phyloP scores from a whole-genome alignment of 163 green algal species.

The Smithsoniella earleae region DNA sequence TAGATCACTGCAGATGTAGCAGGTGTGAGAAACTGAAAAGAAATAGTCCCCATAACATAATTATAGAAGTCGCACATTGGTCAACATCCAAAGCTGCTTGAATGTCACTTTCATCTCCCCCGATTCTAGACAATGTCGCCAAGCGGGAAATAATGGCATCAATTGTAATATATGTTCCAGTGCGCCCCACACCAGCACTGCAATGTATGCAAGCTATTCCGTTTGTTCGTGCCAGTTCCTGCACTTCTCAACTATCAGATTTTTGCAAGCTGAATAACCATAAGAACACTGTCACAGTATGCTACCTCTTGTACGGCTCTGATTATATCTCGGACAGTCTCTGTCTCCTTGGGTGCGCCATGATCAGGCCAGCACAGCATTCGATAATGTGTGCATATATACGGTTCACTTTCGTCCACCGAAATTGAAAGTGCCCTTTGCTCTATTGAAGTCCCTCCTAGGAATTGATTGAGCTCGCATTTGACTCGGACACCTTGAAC shows the following conservation, averaged over 20 bases:
- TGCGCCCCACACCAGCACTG: constrained; percentile 68
- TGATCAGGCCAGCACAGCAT: constrained; percentile 78
- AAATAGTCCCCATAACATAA: too few relatives aligned
- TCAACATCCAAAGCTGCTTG: constrained; percentile 22
- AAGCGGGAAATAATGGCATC: constrained; percentile 58
- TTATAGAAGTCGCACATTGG: constrained; percentile 1
- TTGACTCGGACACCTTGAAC: constrained; percentile 1
- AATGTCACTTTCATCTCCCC: background rate
- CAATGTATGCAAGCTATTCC: constrained; percentile 42
- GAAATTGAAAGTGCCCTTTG: background rate
- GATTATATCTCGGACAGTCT: constrained; percentile 40
- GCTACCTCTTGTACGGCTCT: too few relatives aligned
- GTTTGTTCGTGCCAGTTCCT: background rate
- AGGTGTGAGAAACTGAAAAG: background rate
- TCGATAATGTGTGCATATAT: constrained; percentile 38
- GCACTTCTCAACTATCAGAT: too few relatives aligned
- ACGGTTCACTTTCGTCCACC: background rate
- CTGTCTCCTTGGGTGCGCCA: constrained; percentile 54
- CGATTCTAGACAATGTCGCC: background rate
- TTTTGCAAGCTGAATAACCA: background rate
- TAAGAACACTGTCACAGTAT: background rate
- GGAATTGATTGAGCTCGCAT: background rate
- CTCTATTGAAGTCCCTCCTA: background rate
- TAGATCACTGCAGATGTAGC: constrained; percentile 19
- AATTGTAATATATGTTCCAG: constrained; percentile 66